Evolutionary conservation across 129 eudicot genomes (phyloP), one percentile per base, ranked within the genome.

Genomic region (sunflower (Helianthus annuus)): DNA sequence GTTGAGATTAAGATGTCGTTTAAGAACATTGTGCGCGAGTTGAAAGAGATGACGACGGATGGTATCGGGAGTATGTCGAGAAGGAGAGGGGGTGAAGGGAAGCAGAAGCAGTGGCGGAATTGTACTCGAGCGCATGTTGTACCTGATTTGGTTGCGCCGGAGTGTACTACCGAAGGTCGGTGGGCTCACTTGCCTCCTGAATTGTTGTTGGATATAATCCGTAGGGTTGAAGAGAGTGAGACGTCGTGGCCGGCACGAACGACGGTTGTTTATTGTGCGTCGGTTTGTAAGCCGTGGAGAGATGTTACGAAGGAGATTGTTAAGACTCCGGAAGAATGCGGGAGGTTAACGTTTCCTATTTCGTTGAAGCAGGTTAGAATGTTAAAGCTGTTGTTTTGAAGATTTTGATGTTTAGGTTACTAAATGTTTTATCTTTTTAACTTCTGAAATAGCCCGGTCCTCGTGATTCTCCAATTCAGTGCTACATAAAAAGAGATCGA

Each of bases 111-210:
- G 27, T 90, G 97, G 97, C 85, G 91, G 2, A 83, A 73, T 67
- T 78, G 89, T 5, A 85, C 87, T 7, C 72, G 89, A 44, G 86
- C 99, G 0, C 91, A 90, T 76, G 81, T 88, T 74, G 97, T 86
- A 7, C 97, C 97, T 70, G 94, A 90, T 86, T 79, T 84, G 36
- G 85, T 85, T 48, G 79, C 83, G 0, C 44, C 67, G 0, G 88
- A 84, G 36, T 72, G 76, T 13, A 53, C 76, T 19, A 71, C 81
- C 55, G 96, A 95, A 78, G 96, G 97, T 42, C 83, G 80, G 68
- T 90, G 99, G 99, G 99, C 97, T 2, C 82, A 95, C 40, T 83
- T 95, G 64, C 99, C 99, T 4, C 96, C 99, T 0, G 99, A 95
- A 53, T 71, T 95, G 80, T 97, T 95, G 64, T 79, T 90, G 77